A percentile compares a stretch with the other conserved stretches of the same genome.
phyloP scores from a whole-genome alignment of 768 basidiomycete species.

The Tubosaeta sp. region DNA sequence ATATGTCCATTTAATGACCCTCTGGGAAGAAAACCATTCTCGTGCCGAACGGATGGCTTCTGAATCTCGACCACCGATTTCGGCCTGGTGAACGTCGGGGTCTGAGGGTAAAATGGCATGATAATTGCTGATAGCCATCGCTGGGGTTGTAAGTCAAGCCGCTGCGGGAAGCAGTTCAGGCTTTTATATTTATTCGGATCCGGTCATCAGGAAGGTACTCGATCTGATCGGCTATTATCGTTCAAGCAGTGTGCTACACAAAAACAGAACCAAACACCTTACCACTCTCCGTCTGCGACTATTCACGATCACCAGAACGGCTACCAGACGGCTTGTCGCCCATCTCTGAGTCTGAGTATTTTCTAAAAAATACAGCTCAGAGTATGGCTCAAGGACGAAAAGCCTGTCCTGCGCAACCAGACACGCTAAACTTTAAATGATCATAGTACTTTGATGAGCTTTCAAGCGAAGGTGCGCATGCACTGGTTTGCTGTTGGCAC shows the following conservation, averaged over 20 bases:
- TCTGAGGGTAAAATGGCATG: neutral
- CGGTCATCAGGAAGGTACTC: neutral
- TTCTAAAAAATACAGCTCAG: slow-evolving; percentile 83
- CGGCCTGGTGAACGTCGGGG: neutral
- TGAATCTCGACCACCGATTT: neutral
- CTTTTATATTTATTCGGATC: neutral
- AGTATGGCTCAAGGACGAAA: slow-evolving; percentile 77
- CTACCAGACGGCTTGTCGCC: slow-evolving; percentile 56
- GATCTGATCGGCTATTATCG: neutral
- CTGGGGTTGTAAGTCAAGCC: neutral
- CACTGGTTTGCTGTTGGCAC: slow-evolving; percentile 17
- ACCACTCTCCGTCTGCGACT: slow-evolving; percentile 7
- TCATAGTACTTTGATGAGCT: slow-evolving; percentile 82
- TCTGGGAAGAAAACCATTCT: slow-evolving; percentile 30
- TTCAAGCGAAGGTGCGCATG: slow-evolving; percentile 69
- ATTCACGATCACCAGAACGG: slow-evolving; percentile 46
- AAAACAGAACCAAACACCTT: slow-evolving; percentile 8
- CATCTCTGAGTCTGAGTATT: slow-evolving; percentile 84
- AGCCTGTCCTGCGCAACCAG: too few species aligned
- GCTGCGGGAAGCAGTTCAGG: neutral
- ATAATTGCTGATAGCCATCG: neutral
- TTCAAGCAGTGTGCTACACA: neutral
- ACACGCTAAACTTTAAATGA: slow-evolving; percentile 17
- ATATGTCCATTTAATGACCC: slow-evolving; percentile 55
- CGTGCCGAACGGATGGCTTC: slow-evolving; percentile 16